Evolutionary conservation across 2,329 filamentous ascomycete genomes (phyloP), one percentile per base, ranked within the genome.

Genomic region (Pseudogymnoascus sp.): DNA sequence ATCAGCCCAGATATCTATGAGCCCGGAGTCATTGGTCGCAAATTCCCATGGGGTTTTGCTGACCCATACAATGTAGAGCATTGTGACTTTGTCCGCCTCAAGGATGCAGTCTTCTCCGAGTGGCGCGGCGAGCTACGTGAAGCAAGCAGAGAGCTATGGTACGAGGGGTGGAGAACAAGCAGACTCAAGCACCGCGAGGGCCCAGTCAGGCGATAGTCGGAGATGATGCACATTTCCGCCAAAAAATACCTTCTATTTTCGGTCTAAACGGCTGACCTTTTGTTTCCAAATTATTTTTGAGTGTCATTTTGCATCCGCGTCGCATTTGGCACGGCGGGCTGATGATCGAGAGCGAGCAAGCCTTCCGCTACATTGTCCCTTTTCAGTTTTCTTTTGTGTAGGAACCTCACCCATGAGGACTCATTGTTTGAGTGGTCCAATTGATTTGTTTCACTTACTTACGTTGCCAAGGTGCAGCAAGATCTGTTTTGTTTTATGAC

Each of bases 21-120:
- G 69, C 87, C 87, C 7, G 83, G 82, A 33, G 79, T 89, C 14
- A 77, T 96, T 63, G 94, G 94, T 50, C 89, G 94, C 63, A 87
- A 88, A 66, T 99, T 97, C 73, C 90, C 94, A 0, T 99, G 94
- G 94, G 94, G 94, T 6, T 95, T 97, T 68, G 94, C 94, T 4
- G 91, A 97, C 71, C 94, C 94, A 0, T 92, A 94, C 77, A 87
- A 97, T 69, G 81, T 86, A 30, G 84, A 89, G 68, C 94, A 99
- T 76, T 99, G 94, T 76, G 94, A 99, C 75, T 99, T 97, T 73
- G 80, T 89, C 61, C 87, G 88, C 64, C 82, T 99, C 67, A 94
- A 94, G 76, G 92, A 97, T 63, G 87, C 88, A 6, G 89, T 99
- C 33, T 99, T 99, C 74, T 86, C 80, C 66, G 93, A 97, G 71